Conservation (phyloP, 257 asterid genomes). For the Ilex aquifolium region DNA sequence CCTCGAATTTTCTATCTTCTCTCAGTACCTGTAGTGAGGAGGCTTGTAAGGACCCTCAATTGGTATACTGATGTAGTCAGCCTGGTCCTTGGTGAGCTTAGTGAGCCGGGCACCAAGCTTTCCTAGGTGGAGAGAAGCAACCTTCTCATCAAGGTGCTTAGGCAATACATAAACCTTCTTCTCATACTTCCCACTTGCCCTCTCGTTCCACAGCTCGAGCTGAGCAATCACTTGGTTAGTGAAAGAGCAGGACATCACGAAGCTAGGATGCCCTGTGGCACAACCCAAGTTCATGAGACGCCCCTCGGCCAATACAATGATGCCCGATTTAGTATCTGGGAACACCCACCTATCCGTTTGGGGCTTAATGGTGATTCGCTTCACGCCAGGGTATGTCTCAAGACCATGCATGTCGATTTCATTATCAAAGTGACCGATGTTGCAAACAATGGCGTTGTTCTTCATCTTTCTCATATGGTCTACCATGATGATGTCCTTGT, state of each 20-base stretch:
- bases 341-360: slow-evolving; percentile 57
- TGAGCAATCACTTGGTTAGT: slow-evolving; percentile 66
- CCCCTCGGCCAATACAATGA: slow-evolving; percentile 51
- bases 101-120: slow-evolving; percentile 58
- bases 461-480: slow-evolving; percentile 60
- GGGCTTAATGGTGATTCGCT: slow-evolving; percentile 52
- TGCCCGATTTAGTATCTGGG: slow-evolving; percentile 40
- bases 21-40: slow-evolving; percentile 49
- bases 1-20: neutral
- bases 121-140: slow-evolving; percentile 58
- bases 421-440: slow-evolving; percentile 63
- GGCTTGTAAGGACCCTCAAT: slow-evolving; percentile 69
- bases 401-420: slow-evolving; percentile 57
- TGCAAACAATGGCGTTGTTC: slow-evolving; percentile 62
- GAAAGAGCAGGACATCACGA: slow-evolving; percentile 61
- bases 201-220: slow-evolving; percentile 61
- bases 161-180: slow-evolving; percentile 56
- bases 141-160: slow-evolving; percentile 57
- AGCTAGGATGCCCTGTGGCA: slow-evolving; percentile 62
- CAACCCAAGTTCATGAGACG: slow-evolving; percentile 70
- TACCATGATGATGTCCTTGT: slow-evolving; percentile 62
- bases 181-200: slow-evolving; percentile 40
- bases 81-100: slow-evolving; percentile 42
- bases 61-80: slow-evolving; percentile 47
- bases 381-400: slow-evolving; percentile 50